Conservation (phyloP, 139 green algal genomes). For the Chlorella vulgaris region DNA sequence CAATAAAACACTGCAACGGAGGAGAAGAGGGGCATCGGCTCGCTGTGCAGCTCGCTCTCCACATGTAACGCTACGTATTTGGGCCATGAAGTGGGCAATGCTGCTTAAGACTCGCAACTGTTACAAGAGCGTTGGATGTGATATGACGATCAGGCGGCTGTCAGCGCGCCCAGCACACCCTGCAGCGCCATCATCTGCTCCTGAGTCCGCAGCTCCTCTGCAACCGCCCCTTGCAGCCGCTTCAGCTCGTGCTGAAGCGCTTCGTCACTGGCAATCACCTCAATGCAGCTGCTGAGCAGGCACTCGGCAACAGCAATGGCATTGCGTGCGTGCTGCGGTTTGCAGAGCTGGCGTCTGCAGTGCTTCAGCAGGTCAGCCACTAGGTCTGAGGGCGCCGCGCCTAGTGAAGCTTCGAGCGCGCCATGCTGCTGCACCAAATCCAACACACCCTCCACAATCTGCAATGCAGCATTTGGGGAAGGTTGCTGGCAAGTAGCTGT, state of each 20-base stretch:
- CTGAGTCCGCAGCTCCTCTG: slow-evolving; percentile 65
- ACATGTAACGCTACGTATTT: too few species aligned
- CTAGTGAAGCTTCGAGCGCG: slow-evolving; percentile 69
- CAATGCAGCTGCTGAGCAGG: not conserved
- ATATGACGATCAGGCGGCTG: too few species aligned
- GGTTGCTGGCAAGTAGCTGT: not conserved
- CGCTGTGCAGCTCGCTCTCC: too few species aligned
- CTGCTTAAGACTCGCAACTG: too few species aligned
- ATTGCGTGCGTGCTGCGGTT: not conserved
- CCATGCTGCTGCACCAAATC: slow-evolving; percentile 79
- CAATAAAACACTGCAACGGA: too few species aligned
- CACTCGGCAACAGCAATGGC: not conserved
- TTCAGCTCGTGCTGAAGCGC: slow-evolving; percentile 55
- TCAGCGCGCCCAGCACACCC: slow-evolving; percentile 74
- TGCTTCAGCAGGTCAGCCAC: slow-evolving; percentile 75
- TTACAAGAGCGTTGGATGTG: too few species aligned
- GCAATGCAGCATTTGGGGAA: not conserved
- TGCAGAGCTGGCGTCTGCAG: slow-evolving; percentile 41
- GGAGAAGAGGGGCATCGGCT: too few species aligned
- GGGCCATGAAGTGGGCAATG: too few species aligned
- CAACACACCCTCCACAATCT: slow-evolving; percentile 72
- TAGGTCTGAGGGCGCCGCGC: slow-evolving; percentile 51
- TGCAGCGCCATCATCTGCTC: slow-evolving; percentile 60
- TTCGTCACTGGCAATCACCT: slow-evolving; percentile 33
- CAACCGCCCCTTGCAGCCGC: slow-evolving; percentile 53